These are phyloP conservation scores for Fusarium veterinarium DNA, from an alignment of 2,329 filamentous ascomycete genomes.

Conservation along the genomic window DNA sequence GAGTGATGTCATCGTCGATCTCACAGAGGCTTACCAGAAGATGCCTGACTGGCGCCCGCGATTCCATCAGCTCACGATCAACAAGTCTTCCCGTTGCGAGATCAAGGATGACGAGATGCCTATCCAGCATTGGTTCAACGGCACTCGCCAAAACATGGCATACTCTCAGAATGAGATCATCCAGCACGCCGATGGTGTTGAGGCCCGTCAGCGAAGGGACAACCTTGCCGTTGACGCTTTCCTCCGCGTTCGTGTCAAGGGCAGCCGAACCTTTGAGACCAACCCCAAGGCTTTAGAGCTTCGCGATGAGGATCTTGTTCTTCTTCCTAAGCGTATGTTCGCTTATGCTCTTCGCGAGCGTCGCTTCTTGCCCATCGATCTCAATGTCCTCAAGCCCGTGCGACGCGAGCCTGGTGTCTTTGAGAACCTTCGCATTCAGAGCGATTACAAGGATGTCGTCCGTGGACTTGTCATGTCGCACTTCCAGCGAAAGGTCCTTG, in stretches of 20 bases:
- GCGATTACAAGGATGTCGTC: constrained; percentile 56
- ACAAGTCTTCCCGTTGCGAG: constrained; percentile 48
- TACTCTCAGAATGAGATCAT: constrained; percentile 51
- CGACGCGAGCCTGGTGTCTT: constrained; percentile 53
- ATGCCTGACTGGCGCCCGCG: constrained; percentile 53
- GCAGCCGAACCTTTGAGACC: constrained; percentile 49
- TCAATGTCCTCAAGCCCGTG: constrained; percentile 50
- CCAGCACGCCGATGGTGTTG: constrained; percentile 51
- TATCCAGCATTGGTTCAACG: constrained; percentile 54
- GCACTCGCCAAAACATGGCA: constrained; percentile 45
- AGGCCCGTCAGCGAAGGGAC: constrained; percentile 52
- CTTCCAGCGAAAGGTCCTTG: constrained; percentile 54
- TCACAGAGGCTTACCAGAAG: constrained; percentile 55
- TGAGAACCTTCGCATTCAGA: constrained; percentile 54
- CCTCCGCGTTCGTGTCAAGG: constrained; percentile 50
- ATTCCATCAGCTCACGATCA: constrained; percentile 46
- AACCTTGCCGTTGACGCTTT: constrained; percentile 51
- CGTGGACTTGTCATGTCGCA: constrained; percentile 55
- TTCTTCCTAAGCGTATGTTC: constrained; percentile 57
- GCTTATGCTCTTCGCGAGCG: constrained; percentile 55
- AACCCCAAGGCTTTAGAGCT: constrained; percentile 47
- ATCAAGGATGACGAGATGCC: constrained; percentile 50
- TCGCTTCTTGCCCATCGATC: constrained; percentile 53
- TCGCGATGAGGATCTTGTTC: constrained; percentile 45
- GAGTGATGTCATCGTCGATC: constrained; percentile 57